Base-by-base conservation (phyloP, 2,329 filamentous ascomycete species). In the Pseudogymnoascus sp. region DNA sequence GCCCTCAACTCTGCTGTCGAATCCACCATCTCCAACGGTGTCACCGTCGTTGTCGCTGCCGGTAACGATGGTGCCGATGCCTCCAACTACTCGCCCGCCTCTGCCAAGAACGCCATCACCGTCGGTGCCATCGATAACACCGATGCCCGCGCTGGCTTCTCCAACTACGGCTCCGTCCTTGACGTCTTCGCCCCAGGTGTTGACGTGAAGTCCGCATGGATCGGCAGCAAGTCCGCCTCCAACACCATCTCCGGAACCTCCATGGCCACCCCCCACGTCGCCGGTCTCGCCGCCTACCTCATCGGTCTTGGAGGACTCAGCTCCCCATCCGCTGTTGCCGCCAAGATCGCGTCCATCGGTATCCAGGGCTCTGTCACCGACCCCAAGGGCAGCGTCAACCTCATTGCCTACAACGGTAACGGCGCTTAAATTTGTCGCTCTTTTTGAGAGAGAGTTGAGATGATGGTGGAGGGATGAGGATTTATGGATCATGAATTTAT, bases 181-280 rank as follows among this genome's bases (percentile, higher is more conserved):
- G 80, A 84, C 65, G 73, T 84, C 67, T 80, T 80, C 40, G 82
- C 81, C 2, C 81, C 81, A 2, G 82, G 82, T 16, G 73, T 74
- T 10, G 69, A 71, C 63, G 75, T 82, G 29, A 69, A 77, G 0
- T 81, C 78, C 65, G 75, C 83, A 10, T 83, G 78, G 79, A 75
- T 73, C 63, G 76, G 75, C 37, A 70, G 71, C 60, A 74, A 72
- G 39, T 75, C 69, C 5, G 77, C 81, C 23, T 79, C 72, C n/a
- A 77, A 84, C 69, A 79, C 72, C 14, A 77, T 85, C 69, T 81
- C 77, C 12, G 86, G 85, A 36, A 88, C 86, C 5, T 84, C 80
- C 37, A 87, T 87, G 84, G 82, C 85, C 1, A 75, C 79, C 2
- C 85, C 85, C 0, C 84, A 87, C 69, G 77, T 88, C 62, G 77